A percentile compares a stretch with the other conserved stretches of the same genome.
These are phyloP conservation scores for Casaregolazyma suthepensis DNA, from an alignment of 1,139 yeast genomes.

Conservation along the genomic window DNA sequence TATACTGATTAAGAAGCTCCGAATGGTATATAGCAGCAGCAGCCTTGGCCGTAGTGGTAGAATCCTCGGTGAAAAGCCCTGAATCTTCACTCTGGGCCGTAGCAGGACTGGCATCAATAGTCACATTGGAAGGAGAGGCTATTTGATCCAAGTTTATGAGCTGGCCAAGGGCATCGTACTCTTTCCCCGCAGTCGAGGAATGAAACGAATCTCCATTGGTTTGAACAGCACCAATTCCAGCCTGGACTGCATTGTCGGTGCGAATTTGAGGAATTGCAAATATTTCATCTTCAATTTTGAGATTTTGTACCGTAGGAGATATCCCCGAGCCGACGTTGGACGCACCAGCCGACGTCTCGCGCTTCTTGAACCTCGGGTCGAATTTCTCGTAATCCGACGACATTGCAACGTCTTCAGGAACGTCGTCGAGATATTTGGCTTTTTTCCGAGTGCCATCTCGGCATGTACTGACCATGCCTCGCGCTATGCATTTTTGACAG, in stretches of 20 bases:
- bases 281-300: constrained; percentile 5
- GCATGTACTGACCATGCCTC: constrained; percentile 63
- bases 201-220: constrained; percentile 36
- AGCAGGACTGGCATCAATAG: constrained; percentile 19
- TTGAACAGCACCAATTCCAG: neutral
- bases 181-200: constrained; percentile 74
- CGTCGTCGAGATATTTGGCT: constrained; percentile 60
- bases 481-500: constrained; percentile 64
- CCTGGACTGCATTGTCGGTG: neutral
- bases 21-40: constrained; percentile 13
- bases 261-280: neutral
- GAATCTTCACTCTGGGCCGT: constrained; percentile 23
- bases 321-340: constrained; percentile 1
- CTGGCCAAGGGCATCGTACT: constrained; percentile 67
- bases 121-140: constrained; percentile 22
- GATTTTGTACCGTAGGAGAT: constrained; percentile 1
- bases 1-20: constrained; percentile 14
- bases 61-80: constrained; percentile 8
- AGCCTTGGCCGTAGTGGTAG: constrained; percentile 5
- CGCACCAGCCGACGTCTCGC: neutral
- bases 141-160: constrained; percentile 23
- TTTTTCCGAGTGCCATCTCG: constrained; percentile 84
- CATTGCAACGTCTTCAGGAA: constrained; percentile 18
- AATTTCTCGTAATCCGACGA: constrained; percentile 16
- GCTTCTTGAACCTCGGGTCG: constrained; percentile 18